Evolutionary conservation across 2,329 filamentous ascomycete species (phyloP).

Genomic region (Mariannaea sp.): DNA sequence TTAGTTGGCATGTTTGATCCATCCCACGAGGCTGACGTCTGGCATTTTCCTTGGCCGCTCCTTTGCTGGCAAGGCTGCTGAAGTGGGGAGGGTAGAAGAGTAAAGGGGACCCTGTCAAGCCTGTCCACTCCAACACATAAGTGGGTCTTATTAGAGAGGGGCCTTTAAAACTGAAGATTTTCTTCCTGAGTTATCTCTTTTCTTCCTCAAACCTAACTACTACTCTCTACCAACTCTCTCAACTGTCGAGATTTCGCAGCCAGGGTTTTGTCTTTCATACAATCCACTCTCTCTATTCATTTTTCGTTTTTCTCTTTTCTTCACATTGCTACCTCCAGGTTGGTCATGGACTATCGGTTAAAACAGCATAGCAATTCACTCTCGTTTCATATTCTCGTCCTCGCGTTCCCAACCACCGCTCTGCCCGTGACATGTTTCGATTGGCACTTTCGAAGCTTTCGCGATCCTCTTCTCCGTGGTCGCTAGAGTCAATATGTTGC

Average conservation of each 20-base stretch:
- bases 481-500: constrained; percentile 87
- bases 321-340: not conserved
- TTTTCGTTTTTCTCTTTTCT: not conserved
- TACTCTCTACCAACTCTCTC: constrained; percentile 2
- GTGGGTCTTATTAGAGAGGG: too few species aligned
- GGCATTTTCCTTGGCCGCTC: constrained; percentile 4
- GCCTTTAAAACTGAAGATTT: constrained; percentile 24
- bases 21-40: constrained; percentile 14
- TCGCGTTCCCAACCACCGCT: not conserved
- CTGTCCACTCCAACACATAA: too few species aligned
- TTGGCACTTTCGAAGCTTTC: constrained; percentile 94
- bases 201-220: constrained; percentile 16
- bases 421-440: constrained; percentile 24
- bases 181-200: constrained; percentile 16
- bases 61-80: constrained; percentile 13
- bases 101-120: constrained; percentile 1
- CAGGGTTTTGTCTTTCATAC: not conserved
- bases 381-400: constrained; percentile 2
- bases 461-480: constrained; percentile 69
- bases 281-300: not conserved
- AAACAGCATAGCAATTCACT: constrained; percentile 19
- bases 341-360: not conserved
- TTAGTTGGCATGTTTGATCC: not conserved
- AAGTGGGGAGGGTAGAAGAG: not conserved
- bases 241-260: too few species aligned